Percentiles rank a stretch among this genome's conserved stretches.
Evolutionary conservation across 2,329 filamentous ascomycete genomes (phyloP).

Genomic region (Diaporthe sp.): DNA sequence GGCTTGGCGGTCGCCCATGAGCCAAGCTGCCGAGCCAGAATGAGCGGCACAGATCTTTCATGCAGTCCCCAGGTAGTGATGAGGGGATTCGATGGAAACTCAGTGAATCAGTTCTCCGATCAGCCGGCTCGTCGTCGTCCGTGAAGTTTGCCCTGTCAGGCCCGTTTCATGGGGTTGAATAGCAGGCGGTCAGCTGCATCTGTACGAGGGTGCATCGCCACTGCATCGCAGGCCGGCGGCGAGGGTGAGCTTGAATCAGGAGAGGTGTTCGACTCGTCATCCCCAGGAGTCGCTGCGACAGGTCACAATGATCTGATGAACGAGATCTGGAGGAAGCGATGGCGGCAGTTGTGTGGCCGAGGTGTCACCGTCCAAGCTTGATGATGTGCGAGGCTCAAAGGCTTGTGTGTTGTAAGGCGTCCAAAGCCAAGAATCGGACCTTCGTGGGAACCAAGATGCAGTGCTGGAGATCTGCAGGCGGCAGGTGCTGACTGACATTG

Average conservation of each 20-base stretch:
- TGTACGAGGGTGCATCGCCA: background rate
- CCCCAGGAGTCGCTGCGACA: background rate
- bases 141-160: background rate
- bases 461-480: background rate
- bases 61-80: background rate
- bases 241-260: background rate
- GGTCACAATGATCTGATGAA: background rate
- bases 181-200: background rate
- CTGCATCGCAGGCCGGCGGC: background rate
- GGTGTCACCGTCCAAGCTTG: background rate
- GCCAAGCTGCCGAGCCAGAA: conserved; percentile 15
- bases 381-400: background rate
- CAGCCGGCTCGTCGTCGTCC: conserved; percentile 16
- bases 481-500: conserved; percentile 3
- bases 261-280: background rate
- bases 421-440: background rate
- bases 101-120: background rate
- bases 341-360: background rate
- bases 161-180: background rate
- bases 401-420: background rate
- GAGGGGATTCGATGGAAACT: conserved; percentile 3
- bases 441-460: background rate
- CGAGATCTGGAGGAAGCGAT: background rate
- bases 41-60: conserved; percentile 12
- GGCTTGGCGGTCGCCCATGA: conserved; percentile 1